Base-by-base conservation (phyloP, 2,329 filamentous ascomycete genomes). In the Chaetomium globosum region DNA sequence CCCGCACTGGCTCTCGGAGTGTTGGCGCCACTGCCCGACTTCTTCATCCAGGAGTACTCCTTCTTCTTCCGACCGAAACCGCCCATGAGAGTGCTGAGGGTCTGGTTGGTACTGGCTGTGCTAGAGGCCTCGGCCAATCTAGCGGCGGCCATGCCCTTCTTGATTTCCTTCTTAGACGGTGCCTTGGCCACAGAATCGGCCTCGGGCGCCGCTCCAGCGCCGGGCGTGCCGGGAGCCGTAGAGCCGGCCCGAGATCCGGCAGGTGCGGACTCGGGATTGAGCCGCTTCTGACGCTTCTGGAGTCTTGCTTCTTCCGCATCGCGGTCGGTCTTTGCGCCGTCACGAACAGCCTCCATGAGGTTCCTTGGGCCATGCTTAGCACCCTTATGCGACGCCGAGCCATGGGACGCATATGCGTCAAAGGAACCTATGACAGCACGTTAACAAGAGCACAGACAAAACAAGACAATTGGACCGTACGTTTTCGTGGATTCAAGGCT, bases 81-180 rank as follows among this genome's bases (percentile, higher is more conserved):
- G 63, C 89, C 89, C 52, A 93, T 83, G 1, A 84, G 91, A 0
- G 93, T 96, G 65, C 87, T 83, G 1, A 84, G 91, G 0, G 93
- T 97, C 63, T 87, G 83, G 74, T 97, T 97, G 30, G 94, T 92
- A 68, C 89, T 90, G 26, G 88, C 87, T 69, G 94, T 92, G 69
- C 89, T 90, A 65, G 89, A 89, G 21, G 89, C 89, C 73, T 96
- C 92, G 0, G 87, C 90, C 26, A 89, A 85, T 71, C 90, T 91
- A 67, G 92, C 89, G 66, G 92, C 89, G n/a, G 87, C 85, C 70
- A 89, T 84, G 69, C 88, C 90, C 76, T 89, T 92, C 74, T 89
- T 87, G 67, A 82, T 83, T 75, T 97, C 93, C 79, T 97, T 97
- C 82, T 97, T 97, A 4, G 89, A 90, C 59, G 91, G 83, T 3